These are phyloP conservation scores for Aspergillus sp. DNA, from an alignment of 2,329 filamentous ascomycete species.

Conservation along the genomic window DNA sequence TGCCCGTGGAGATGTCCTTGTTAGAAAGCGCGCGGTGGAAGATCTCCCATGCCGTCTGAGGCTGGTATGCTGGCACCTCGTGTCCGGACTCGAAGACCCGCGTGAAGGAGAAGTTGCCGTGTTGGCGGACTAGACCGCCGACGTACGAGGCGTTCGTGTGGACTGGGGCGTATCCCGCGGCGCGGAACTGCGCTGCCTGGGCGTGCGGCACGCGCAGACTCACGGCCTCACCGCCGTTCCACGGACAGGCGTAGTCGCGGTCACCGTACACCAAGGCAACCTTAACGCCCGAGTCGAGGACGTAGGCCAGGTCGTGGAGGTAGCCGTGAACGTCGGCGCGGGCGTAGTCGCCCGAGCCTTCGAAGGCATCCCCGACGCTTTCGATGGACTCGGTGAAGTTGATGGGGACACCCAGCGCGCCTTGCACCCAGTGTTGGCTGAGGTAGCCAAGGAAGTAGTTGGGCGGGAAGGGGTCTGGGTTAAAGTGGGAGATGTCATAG, in stretches of 20 bases:
- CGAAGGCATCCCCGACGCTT: slow-evolving; percentile 42
- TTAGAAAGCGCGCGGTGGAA: slow-evolving; percentile 47
- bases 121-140: slow-evolving; percentile 41
- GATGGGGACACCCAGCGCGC: slow-evolving; percentile 50
- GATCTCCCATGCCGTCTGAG: slow-evolving; percentile 46
- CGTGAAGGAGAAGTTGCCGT: slow-evolving; percentile 43
- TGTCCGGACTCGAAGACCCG: slow-evolving; percentile 44
- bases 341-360: slow-evolving; percentile 40
- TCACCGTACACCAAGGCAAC: slow-evolving; percentile 53
- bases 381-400: slow-evolving; percentile 46
- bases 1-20: slow-evolving; percentile 49
- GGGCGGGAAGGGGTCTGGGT: slow-evolving; percentile 46
- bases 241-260: slow-evolving; percentile 50
- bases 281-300: slow-evolving; percentile 51
- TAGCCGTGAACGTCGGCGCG: slow-evolving; percentile 38
- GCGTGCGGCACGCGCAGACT: slow-evolving; percentile 44
- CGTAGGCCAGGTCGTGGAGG: slow-evolving; percentile 32
- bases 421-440: slow-evolving; percentile 49
- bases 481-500: slow-evolving; percentile 50
- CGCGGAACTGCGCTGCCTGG: slow-evolving; percentile 37
- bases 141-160: slow-evolving; percentile 36
- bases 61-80: slow-evolving; percentile 47
- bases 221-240: slow-evolving; percentile 49
- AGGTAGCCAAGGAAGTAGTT: slow-evolving; percentile 49
- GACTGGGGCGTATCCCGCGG: slow-evolving; percentile 44